Evolutionary conservation across 768 basidiomycete species (phyloP).

Genomic region (Pleurotus pulmonarius): DNA sequence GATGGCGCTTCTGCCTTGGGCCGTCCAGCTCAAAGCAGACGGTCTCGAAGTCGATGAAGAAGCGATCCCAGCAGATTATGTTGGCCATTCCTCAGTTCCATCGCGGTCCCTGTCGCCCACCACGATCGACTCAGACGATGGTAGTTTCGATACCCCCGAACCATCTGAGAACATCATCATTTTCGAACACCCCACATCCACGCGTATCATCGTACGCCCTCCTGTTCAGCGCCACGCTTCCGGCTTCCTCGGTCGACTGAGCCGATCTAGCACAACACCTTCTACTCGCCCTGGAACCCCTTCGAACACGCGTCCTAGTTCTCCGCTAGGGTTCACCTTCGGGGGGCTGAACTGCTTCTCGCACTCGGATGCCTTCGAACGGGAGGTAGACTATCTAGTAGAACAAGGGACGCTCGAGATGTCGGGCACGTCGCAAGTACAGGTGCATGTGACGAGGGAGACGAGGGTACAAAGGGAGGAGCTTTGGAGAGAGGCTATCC

Average conservation of each 20-base stretch:
- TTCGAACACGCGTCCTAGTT: conserved; percentile 4
- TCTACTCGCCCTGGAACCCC: conserved; percentile 6
- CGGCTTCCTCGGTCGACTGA: background rate
- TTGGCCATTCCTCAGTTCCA: background rate
- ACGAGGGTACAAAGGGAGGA: conserved; percentile 4
- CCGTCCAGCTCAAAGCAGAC: background rate
- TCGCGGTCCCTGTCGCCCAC: background rate
- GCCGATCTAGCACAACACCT: conserved; percentile 1
- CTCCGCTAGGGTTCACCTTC: background rate
- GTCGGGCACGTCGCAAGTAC: background rate
- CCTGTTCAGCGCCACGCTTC: background rate
- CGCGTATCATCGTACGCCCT: conserved; percentile 8
- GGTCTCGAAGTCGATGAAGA: background rate
- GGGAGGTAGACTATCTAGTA: conserved; percentile 2
- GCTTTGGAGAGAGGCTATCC: conserved; percentile 8
- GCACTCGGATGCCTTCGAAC: conserved; percentile 5
- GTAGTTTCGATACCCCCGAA: background rate
- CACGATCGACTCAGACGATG: background rate
- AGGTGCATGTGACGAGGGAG: conserved; percentile 6
- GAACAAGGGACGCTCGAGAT: background rate
- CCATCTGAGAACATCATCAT: background rate
- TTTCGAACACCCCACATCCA: conserved; percentile 2
- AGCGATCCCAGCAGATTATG: background rate
- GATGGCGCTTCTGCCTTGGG: background rate
- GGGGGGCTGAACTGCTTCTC: conserved; percentile 4